Percentiles rank a stretch among this genome's conserved stretches.
These are phyloP conservation scores for Blastobotrys persicus DNA, from an alignment of 1,139 yeast genomes.

Conservation along the genomic window DNA sequence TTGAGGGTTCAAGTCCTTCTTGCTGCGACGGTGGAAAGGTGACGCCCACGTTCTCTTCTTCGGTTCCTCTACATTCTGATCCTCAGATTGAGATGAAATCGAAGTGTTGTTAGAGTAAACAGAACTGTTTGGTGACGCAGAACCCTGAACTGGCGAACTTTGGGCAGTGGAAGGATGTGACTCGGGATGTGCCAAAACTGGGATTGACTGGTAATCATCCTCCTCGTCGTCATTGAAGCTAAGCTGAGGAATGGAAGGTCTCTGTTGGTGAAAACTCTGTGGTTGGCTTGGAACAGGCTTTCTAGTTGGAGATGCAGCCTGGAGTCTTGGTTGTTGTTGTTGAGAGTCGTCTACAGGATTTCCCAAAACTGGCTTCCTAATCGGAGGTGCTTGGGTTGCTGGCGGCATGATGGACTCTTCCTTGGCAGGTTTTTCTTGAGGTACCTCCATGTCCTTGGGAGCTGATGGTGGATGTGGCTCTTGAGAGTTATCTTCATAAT, in stretches of 20 bases:
- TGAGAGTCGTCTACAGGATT: background rate
- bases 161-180: slow-evolving; percentile 25
- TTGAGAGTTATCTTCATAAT: slow-evolving; percentile 13
- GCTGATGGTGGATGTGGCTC: background rate
- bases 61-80: slow-evolving; percentile 19
- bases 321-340: slow-evolving; percentile 7
- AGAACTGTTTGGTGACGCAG: slow-evolving; percentile 33
- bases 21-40: slow-evolving; percentile 38
- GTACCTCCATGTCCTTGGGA: background rate
- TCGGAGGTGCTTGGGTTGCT: slow-evolving; percentile 6
- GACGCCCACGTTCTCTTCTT: slow-evolving; percentile 41
- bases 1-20: slow-evolving; percentile 28
- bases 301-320: slow-evolving; percentile 3
- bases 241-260: slow-evolving; percentile 14
- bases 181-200: slow-evolving; percentile 22
- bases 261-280: background rate
- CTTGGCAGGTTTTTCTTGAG: background rate
- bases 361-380: background rate
- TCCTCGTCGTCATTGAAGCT: slow-evolving; percentile 13
- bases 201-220: slow-evolving; percentile 19
- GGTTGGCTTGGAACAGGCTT: slow-evolving; percentile 7
- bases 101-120: slow-evolving; percentile 34
- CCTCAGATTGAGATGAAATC: slow-evolving; percentile 30
- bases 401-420: slow-evolving; percentile 8
- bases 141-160: slow-evolving; percentile 31